Evolutionary conservation across 805 yeast species (phyloP).

Genomic region (Metahyphopichia silvanorum): DNA sequence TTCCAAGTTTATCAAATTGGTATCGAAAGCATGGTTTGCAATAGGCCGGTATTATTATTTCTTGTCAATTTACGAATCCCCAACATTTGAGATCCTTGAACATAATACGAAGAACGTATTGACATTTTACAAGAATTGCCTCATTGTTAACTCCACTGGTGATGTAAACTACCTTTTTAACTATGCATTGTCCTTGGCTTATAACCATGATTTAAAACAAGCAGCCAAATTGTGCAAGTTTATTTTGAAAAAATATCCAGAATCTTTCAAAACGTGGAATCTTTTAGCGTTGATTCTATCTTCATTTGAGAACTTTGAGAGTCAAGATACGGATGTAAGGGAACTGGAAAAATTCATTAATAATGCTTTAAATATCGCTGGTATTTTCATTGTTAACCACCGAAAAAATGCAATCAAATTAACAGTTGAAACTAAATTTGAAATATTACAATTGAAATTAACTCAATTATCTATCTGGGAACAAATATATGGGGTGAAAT

Average conservation of each 20-base stretch:
- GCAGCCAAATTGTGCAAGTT: conserved; percentile 47
- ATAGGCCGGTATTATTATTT: conserved; percentile 31
- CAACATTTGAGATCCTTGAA: conserved; percentile 15
- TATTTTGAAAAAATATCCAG: conserved; percentile 49
- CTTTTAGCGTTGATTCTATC: conserved; percentile 62
- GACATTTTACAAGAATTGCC: conserved; percentile 29
- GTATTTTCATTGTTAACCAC: conserved; percentile 25
- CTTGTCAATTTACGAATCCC: conserved; percentile 21
- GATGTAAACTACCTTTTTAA: conserved; percentile 27
- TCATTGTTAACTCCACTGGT: conserved; percentile 36
- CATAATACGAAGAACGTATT: conserved; percentile 13
- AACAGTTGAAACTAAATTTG: conserved; percentile 37
- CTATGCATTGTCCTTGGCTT: conserved; percentile 49
- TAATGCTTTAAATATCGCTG: conserved; percentile 47
- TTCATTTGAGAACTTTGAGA: conserved; percentile 45
- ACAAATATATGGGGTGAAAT: conserved; percentile 50
- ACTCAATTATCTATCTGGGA: conserved; percentile 73
- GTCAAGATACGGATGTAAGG: conserved; percentile 13
- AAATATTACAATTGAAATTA: conserved; percentile 64
- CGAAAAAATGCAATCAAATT: conserved; percentile 21
- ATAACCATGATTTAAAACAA: conserved; percentile 37
- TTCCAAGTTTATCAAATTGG: conserved; percentile 21
- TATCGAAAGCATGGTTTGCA: conserved; percentile 36
- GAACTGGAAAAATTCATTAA: conserved; percentile 56
- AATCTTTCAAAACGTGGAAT: conserved; percentile 63